Conservation (phyloP, 768 basidiomycete genomes). For the Gloeopeniophorella convolvens region DNA sequence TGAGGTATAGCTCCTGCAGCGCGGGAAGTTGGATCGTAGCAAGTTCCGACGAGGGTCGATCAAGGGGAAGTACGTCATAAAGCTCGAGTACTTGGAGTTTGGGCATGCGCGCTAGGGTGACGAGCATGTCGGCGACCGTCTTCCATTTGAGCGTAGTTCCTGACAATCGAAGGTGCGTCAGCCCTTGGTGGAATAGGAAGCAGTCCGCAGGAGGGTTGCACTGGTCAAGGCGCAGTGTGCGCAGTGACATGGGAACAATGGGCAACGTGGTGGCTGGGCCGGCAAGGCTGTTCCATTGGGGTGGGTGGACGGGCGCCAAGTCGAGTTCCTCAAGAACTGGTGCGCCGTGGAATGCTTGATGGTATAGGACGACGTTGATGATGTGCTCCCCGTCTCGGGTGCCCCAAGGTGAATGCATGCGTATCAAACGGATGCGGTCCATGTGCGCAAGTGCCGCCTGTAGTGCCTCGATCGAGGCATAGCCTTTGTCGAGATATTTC, state of each 20-base stretch:
- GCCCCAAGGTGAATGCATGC: conserved; percentile 11
- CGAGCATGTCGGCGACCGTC: neutral
- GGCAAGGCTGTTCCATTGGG: neutral
- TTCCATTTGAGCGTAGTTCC: conserved; percentile 1
- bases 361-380: conserved; percentile 8
- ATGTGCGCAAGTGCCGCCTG: conserved; percentile 1
- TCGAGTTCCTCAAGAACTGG: conserved; percentile 11
- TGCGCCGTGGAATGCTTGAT: neutral
- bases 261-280: neutral
- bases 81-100: conserved; percentile 6
- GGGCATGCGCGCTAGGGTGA: conserved; percentile 3
- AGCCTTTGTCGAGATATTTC: conserved; percentile 12
- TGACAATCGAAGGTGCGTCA: conserved; percentile 9
- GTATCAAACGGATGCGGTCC: conserved; percentile 4
- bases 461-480: conserved; percentile 8
- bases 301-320: conserved; percentile 1
- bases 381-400: conserved; percentile 11
- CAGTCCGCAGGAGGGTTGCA: neutral
- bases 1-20: conserved; percentile 2
- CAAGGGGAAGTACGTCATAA: conserved; percentile 1
- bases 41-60: neutral
- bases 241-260: neutral
- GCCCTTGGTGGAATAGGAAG: neutral
- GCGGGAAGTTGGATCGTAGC: neutral
- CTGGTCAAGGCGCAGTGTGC: conserved; percentile 1